Conservation (phyloP, 352 stramenopile species). For the Phytophthora cryptogea region DNA sequence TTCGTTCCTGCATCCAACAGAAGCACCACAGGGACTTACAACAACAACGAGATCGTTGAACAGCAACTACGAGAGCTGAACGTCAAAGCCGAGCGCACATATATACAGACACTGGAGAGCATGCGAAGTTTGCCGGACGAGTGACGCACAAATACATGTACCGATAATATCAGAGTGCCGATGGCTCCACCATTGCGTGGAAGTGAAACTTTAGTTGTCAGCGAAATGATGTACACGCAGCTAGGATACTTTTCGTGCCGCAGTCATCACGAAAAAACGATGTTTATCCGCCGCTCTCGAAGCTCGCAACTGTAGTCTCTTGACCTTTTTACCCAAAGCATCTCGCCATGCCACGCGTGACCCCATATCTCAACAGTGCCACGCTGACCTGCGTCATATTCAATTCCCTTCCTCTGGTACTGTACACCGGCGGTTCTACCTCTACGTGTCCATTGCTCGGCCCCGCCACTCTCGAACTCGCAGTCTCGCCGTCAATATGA, state of each 20-base stretch:
- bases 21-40: constrained; percentile 3
- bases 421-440: background rate
- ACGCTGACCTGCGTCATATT: constrained; percentile 2
- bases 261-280: constrained; percentile 4
- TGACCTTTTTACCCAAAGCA: background rate
- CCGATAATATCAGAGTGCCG: too few relatives aligned
- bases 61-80: constrained; percentile 19
- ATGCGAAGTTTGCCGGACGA: background rate
- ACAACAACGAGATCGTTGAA: constrained; percentile 11
- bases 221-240: too few relatives aligned
- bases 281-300: background rate
- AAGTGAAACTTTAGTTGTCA: too few relatives aligned
- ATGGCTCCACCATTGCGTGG: too few relatives aligned
- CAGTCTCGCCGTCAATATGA: constrained; percentile 12
- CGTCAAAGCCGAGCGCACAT: constrained; percentile 20
- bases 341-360: background rate
- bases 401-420: background rate
- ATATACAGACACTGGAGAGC: constrained; percentile 16
- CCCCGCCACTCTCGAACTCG: constrained; percentile 25
- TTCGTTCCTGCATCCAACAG: constrained; percentile 23
- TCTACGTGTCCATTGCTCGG: too few relatives aligned
- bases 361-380: background rate
- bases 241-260: too few relatives aligned
- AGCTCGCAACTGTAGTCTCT: background rate
- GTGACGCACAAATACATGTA: background rate